Conservation (phyloP, 176 grass and related monocot species). For the Avena insularis region DNA sequence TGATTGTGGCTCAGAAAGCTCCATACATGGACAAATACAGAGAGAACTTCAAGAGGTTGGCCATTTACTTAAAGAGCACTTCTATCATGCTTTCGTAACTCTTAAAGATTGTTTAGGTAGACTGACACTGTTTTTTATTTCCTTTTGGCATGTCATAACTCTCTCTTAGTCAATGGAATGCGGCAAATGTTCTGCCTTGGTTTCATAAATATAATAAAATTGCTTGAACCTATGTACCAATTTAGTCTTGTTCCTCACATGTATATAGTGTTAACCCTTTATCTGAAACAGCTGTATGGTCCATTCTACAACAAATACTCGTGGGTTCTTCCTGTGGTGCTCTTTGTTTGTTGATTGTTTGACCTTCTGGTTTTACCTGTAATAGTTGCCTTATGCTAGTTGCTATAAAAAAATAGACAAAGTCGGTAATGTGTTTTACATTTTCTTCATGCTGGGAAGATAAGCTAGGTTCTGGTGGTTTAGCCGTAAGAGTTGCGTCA, state of each 20-base stretch:
- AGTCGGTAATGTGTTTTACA: not conserved
- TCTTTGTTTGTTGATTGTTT: not conserved
- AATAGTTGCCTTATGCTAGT: not conserved
- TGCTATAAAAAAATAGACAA: constrained; percentile 2
- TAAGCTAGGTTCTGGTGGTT: not conserved
- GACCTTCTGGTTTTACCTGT: not conserved
- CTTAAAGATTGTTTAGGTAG: not conserved
- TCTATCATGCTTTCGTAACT: not conserved
- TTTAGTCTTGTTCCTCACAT: not conserved
- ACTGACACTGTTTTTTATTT: not conserved
- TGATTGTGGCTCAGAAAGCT: constrained; percentile 52
- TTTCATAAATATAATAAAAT: not conserved
- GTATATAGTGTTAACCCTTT: not conserved
- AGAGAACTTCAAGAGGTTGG: constrained; percentile 73
- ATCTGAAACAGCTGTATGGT: not conserved
- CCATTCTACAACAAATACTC: not conserved
- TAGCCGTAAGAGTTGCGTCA: not conserved
- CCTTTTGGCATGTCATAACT: not conserved
- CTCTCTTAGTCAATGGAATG: not conserved
- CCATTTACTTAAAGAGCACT: not conserved
- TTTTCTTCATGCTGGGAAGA: not conserved
- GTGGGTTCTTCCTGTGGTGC: not conserved
- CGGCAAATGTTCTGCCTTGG: not conserved
- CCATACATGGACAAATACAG: constrained; percentile 64
- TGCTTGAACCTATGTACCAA: not conserved